Percentiles rank a stretch among this genome's conserved stretches.
Evolutionary conservation across 1,139 yeast genomes (phyloP).

Genomic region (Sugiyamaella xylanicola): DNA sequence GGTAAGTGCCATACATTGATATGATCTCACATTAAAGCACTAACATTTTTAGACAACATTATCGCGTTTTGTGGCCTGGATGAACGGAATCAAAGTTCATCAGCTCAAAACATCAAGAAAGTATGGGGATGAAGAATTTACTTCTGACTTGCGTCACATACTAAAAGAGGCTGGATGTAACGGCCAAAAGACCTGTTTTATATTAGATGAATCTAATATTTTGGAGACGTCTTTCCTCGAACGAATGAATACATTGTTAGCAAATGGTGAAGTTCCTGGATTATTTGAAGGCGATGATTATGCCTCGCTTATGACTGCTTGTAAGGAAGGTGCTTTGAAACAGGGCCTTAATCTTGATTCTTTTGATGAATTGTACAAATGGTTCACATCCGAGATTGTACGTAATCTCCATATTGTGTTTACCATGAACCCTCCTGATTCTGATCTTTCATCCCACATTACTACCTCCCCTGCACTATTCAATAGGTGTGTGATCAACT

Average conservation of each 20-base stretch:
- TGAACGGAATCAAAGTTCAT: slow-evolving; percentile 69
- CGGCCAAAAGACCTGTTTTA: slow-evolving; percentile 68
- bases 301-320: slow-evolving; percentile 54
- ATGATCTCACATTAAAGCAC: background rate
- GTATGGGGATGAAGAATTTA: slow-evolving; percentile 67
- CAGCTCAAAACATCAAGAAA: slow-evolving; percentile 61
- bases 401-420: slow-evolving; percentile 80
- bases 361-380: slow-evolving; percentile 68
- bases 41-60: slow-evolving; percentile 52
- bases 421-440: slow-evolving; percentile 63
- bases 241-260: slow-evolving; percentile 86
- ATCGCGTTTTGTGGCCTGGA: slow-evolving; percentile 86
- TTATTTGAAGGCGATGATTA: slow-evolving; percentile 78
- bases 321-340: slow-evolving; percentile 60
- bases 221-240: slow-evolving; percentile 80
- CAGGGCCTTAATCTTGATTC: slow-evolving; percentile 68
- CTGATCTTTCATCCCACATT: slow-evolving; percentile 47
- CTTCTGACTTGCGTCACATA: slow-evolving; percentile 58
- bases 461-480: slow-evolving; percentile 87
- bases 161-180: slow-evolving; percentile 53
- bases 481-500: slow-evolving; percentile 84
- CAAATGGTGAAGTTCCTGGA: slow-evolving; percentile 93
- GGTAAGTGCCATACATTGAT: slow-evolving; percentile 23
- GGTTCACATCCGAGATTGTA: slow-evolving; percentile 74
- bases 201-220: slow-evolving; percentile 80